Conservation (phyloP, 352 stramenopile species). For the Phytophthora constricta region DNA sequence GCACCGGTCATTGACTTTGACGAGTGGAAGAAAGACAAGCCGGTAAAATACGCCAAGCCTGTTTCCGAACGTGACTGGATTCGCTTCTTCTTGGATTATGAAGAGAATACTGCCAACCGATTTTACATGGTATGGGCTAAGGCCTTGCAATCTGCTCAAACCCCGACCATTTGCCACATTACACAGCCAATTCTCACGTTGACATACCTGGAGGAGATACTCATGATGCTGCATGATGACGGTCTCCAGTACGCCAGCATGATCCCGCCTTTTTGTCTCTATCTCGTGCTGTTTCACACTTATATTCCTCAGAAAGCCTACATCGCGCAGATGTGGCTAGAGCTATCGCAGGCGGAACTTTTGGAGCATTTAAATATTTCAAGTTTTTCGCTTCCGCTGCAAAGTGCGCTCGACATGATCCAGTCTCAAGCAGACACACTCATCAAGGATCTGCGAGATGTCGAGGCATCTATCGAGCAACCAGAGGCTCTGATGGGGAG, state of each 20-base stretch:
- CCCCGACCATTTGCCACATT: slow-evolving; percentile 27
- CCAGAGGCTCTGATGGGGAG: slow-evolving; percentile 6
- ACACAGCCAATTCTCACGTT: slow-evolving; percentile 59
- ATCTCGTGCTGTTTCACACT: slow-evolving; percentile 53
- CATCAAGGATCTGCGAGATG: slow-evolving; percentile 53
- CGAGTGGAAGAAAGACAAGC: slow-evolving; percentile 56
- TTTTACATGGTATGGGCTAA: slow-evolving; percentile 63
- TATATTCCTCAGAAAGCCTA: slow-evolving; percentile 41
- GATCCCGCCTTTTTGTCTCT: slow-evolving; percentile 56
- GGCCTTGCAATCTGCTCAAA: slow-evolving; percentile 33
- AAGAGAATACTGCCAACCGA: slow-evolving; percentile 40
- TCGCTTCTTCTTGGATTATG: slow-evolving; percentile 54
- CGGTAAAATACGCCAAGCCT: slow-evolving; percentile 34
- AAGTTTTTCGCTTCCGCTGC: slow-evolving; percentile 49
- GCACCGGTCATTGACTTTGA: slow-evolving; percentile 50
- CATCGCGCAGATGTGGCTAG: slow-evolving; percentile 58
- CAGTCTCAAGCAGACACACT: slow-evolving; percentile 44
- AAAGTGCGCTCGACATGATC: slow-evolving; percentile 62
- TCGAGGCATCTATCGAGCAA: slow-evolving; percentile 1
- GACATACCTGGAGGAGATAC: slow-evolving; percentile 53
- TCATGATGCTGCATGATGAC: slow-evolving; percentile 43
- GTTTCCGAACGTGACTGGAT: slow-evolving; percentile 47
- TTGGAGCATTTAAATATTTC: slow-evolving; percentile 58
- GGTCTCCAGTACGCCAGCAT: slow-evolving; percentile 39
- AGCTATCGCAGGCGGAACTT: slow-evolving; percentile 54